Evolutionary conservation across 2,329 filamentous ascomycete species (phyloP).

Genomic region (Blastomyces emzantsi): DNA sequence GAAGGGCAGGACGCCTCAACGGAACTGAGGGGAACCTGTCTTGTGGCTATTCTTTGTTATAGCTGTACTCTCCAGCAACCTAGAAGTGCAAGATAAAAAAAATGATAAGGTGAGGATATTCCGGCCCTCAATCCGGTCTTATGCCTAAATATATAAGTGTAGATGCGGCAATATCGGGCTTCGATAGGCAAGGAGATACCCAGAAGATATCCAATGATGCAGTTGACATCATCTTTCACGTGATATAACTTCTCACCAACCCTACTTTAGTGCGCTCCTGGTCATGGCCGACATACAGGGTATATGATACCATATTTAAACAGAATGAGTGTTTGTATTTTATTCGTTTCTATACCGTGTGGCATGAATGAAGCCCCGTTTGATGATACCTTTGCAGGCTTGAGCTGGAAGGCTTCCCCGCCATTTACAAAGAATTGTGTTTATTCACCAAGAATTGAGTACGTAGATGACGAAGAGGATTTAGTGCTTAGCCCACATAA

Average conservation of each 20-base stretch:
- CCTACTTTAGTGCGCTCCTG: too few species aligned
- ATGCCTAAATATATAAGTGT: not conserved
- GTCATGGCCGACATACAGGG: too few species aligned
- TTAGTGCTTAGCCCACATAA: not conserved
- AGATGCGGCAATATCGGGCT: not conserved
- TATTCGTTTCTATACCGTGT: not conserved
- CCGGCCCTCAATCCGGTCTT: not conserved
- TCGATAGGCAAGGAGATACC: too few species aligned
- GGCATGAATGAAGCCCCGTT: not conserved
- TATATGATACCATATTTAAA: not conserved
- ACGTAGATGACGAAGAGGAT: not conserved
- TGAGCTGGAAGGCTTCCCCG: not conserved
- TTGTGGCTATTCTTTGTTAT: constrained; percentile 5
- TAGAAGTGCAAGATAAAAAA: not conserved
- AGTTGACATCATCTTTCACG: not conserved
- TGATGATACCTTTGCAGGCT: not conserved
- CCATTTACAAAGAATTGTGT: not conserved
- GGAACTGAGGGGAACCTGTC: not conserved
- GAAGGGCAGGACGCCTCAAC: not conserved
- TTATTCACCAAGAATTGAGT: not conserved
- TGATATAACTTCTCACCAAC: not conserved
- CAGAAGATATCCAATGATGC: not conserved
- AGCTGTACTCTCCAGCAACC: not conserved
- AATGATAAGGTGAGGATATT: not conserved
- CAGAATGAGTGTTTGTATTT: not conserved